Evolutionary conservation across 257 asterid genomes (phyloP).

Genomic region (Buddleja alternifolia): DNA sequence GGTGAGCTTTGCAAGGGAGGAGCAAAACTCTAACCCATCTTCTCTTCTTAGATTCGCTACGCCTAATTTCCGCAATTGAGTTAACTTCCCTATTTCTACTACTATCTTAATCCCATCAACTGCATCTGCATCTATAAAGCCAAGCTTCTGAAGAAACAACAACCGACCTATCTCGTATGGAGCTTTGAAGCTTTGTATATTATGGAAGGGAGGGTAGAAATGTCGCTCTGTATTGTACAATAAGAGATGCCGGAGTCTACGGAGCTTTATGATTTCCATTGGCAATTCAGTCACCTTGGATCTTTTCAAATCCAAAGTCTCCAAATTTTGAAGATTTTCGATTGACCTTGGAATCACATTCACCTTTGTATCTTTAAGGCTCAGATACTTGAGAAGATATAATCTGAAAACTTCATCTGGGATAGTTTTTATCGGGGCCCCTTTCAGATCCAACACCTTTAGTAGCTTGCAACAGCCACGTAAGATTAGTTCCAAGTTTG

Average conservation of each 20-base stretch:
- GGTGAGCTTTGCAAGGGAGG: slow-evolving; percentile 26
- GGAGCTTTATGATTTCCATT: slow-evolving; percentile 18
- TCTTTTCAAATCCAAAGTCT: background rate
- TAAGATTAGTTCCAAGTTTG: background rate
- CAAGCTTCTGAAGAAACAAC: background rate
- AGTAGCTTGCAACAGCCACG: background rate
- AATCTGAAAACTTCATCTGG: slow-evolving; percentile 29
- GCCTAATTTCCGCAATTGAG: slow-evolving; percentile 7
- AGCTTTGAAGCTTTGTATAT: background rate
- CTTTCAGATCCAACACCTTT: slow-evolving; percentile 21
- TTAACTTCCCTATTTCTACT: slow-evolving; percentile 27
- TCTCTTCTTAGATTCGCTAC: slow-evolving; percentile 22
- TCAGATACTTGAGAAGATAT: slow-evolving; percentile 23
- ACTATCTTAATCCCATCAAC: background rate
- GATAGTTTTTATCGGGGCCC: slow-evolving; percentile 5
- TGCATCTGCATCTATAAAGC: background rate
- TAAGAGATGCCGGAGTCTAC: slow-evolving; percentile 21
- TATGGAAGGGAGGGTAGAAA: background rate
- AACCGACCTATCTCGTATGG: slow-evolving; percentile 12
- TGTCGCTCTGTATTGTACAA: background rate
- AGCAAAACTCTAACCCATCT: slow-evolving; percentile 29
- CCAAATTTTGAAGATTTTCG: slow-evolving; percentile 25
- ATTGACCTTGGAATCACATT: slow-evolving; percentile 21
- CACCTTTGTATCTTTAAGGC: background rate
- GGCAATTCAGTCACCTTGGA: slow-evolving; percentile 24